Percentiles rank a stretch among this genome's conserved stretches.
phyloP scores from a whole-genome alignment of 352 stramenopile genomes.

The Phytophthora idaei region DNA sequence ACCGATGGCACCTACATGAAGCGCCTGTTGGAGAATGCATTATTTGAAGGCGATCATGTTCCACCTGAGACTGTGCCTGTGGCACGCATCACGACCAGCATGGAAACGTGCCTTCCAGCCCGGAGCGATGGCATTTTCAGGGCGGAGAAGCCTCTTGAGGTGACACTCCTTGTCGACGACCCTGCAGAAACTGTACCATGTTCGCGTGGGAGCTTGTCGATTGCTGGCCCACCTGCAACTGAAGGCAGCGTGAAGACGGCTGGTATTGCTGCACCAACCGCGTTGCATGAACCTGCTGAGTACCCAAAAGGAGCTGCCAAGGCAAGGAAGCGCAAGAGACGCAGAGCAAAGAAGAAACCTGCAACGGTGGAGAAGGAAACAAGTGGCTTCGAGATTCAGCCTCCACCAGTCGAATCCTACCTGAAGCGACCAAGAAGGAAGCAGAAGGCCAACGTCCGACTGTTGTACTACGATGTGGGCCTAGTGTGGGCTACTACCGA shows the following conservation, averaged over 20 bases:
- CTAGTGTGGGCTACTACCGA: not conserved
- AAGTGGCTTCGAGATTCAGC: not conserved
- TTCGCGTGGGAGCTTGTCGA: too few species aligned
- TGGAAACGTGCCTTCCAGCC: conserved; percentile 1
- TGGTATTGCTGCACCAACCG: too few species aligned
- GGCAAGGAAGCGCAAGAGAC: not conserved
- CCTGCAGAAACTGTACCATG: too few species aligned
- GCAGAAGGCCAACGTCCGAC: conserved; percentile 4
- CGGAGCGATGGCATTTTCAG: not conserved
- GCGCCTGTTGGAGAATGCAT: not conserved
- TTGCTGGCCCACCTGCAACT: too few species aligned
- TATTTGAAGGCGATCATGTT: not conserved
- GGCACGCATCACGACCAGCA: too few species aligned
- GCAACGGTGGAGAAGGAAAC: not conserved
- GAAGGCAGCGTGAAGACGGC: too few species aligned
- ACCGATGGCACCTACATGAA: too few species aligned
- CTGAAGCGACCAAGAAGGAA: too few species aligned
- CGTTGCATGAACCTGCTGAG: too few species aligned
- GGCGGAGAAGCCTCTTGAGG: not conserved
- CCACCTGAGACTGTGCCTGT: too few species aligned
- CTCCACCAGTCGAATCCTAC: not conserved
- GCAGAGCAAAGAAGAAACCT: not conserved
- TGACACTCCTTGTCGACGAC: not conserved
- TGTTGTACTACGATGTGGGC: conserved; percentile 4
- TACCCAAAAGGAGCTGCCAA: too few species aligned